phyloP scores from a whole-genome alignment of 2,329 filamentous ascomycete species.

The Fusarium torulosum region DNA sequence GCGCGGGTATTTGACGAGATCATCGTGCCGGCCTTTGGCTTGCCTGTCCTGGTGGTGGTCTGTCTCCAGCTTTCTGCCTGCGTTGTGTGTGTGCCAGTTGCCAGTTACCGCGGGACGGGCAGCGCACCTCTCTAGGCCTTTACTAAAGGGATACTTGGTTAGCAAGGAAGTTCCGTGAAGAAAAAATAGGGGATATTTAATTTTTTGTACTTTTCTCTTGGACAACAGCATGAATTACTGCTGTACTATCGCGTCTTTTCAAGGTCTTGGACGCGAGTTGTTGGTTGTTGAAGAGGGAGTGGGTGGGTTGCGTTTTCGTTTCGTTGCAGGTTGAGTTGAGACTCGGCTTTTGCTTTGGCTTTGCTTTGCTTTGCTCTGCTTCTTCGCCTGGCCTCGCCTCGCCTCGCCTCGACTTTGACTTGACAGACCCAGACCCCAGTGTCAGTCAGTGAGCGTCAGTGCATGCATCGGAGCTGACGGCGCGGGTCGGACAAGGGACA shows the following conservation, averaged over 20 bases:
- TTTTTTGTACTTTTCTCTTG: slow-evolving; percentile 47
- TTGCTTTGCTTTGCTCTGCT: slow-evolving; percentile 27
- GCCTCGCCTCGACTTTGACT: slow-evolving; percentile 34
- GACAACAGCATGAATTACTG: slow-evolving; percentile 52
- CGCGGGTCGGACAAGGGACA: slow-evolving; percentile 42
- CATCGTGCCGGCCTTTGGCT: slow-evolving; percentile 45
- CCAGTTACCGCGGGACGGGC: slow-evolving; percentile 46
- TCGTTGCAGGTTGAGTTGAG: slow-evolving; percentile 37
- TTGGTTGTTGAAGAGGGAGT: slow-evolving; percentile 43
- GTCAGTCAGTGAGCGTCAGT: slow-evolving; percentile 31
- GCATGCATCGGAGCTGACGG: slow-evolving; percentile 42
- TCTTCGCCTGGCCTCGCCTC: slow-evolving; percentile 14
- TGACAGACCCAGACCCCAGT: slow-evolving; percentile 20
- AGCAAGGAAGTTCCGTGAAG: slow-evolving; percentile 19
- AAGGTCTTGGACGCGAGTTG: slow-evolving; percentile 50
- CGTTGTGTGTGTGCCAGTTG: slow-evolving; percentile 35
- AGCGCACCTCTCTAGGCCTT: slow-evolving; percentile 52
- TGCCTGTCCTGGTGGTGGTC: slow-evolving; percentile 30
- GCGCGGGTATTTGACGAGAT: slow-evolving; percentile 62
- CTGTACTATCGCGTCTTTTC: slow-evolving; percentile 51
- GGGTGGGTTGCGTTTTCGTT: slow-evolving; percentile 32
- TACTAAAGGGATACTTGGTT: slow-evolving; percentile 28
- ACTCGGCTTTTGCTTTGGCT: slow-evolving; percentile 33
- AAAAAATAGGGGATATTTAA: slow-evolving; percentile 6
- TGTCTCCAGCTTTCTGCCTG: slow-evolving; percentile 23